Evolutionary conservation across 73 alveolate species (phyloP).

Genomic region (Breviolum minutum): DNA sequence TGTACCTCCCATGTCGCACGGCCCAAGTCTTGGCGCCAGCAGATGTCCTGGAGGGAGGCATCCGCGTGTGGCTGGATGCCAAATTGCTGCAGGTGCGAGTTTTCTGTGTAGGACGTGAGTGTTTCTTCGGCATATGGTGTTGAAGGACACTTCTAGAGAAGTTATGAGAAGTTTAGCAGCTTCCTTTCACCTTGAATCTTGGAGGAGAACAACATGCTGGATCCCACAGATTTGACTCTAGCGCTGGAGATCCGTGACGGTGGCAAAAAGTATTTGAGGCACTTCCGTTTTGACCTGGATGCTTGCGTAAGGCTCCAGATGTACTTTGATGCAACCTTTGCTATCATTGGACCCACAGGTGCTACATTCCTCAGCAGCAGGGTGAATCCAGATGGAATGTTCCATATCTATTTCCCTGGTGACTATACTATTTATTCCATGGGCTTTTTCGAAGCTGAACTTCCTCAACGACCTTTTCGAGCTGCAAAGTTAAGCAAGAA

Average conservation of each 20-base stretch:
- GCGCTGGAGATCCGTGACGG: constrained; percentile 79
- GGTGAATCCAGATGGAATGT: constrained; percentile 68
- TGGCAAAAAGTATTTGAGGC: constrained; percentile 65
- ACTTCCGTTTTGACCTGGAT: constrained; percentile 75
- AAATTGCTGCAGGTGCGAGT: constrained; percentile 40
- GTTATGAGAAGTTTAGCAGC: too few species aligned
- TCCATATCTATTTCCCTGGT: constrained; percentile 67
- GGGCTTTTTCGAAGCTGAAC: constrained; percentile 52
- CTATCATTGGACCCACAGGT: constrained; percentile 62
- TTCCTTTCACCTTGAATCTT: neutral
- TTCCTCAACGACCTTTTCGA: constrained; percentile 27
- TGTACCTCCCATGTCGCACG: constrained; percentile 82
- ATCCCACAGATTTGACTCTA: constrained; percentile 59
- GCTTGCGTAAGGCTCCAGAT: constrained; percentile 48
- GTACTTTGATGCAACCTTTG: constrained; percentile 70
- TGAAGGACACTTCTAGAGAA: too few species aligned
- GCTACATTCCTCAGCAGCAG: constrained; percentile 41
- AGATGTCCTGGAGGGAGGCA: constrained; percentile 67
- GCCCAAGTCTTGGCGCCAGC: constrained; percentile 94
- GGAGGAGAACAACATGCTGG: constrained; percentile 37
- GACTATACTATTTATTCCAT: constrained; percentile 58
- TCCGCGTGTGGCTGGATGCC: constrained; percentile 87
- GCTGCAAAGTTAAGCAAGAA: constrained; percentile 39
- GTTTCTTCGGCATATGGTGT: too few species aligned
- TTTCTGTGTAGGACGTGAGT: too few species aligned